Base-by-base conservation (phyloP, 1,139 yeast genomes). In the Kodamaea sp. region DNA sequence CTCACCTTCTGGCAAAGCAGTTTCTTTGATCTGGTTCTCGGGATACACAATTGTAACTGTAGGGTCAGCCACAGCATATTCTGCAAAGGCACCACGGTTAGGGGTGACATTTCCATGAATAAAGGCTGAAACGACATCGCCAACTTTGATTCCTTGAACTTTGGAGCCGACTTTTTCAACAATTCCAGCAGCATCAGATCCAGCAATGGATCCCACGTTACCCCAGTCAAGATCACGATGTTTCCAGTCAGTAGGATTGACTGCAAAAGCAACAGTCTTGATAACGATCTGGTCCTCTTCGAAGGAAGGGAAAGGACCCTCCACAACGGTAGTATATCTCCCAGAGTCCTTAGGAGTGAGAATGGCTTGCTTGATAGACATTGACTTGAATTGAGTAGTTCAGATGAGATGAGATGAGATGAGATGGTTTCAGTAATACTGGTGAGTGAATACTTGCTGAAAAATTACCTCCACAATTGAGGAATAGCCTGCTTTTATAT, bases 211-310 rank as follows among this genome's bases (percentile, higher is more conserved):
- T 14, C 81, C 85, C 24, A 66, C 61, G 1, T 59, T 51, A 8
- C 61, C 51, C 35, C 37, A 54, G 4, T 50, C 65, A 23, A 71
- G 51, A 46, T 80, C 85, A 5, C 29, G 28, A 15, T 34, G 38
- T 49, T 81, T 82, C 83, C 84, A 83, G 53, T 85, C 94, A 10
- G 86, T 78, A 28, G 94, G 94, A 52, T 85, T 85, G 26, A 74
- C 68, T 4, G 88, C 89, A 34, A 59, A 71, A 2, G 90, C 83
- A 26, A 61, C 60, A 4, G 79, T 66, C 53, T 78, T 74, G 39
- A 85, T 53, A 20, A 83, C 56, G 8, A 83, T 50, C 46, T 69
- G 68, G 68, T 37, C 19, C 14, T 31, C 31, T 12, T 16, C 20
- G 11, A 29, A 10, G 19, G 22, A 14, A 2, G 39, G 39, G 12